A percentile compares a stretch with the other conserved stretches of the same genome.
These are phyloP conservation scores for Beverwykella pulmonaria DNA, from an alignment of 495 filamentous ascomycete species.

Conservation along the genomic window DNA sequence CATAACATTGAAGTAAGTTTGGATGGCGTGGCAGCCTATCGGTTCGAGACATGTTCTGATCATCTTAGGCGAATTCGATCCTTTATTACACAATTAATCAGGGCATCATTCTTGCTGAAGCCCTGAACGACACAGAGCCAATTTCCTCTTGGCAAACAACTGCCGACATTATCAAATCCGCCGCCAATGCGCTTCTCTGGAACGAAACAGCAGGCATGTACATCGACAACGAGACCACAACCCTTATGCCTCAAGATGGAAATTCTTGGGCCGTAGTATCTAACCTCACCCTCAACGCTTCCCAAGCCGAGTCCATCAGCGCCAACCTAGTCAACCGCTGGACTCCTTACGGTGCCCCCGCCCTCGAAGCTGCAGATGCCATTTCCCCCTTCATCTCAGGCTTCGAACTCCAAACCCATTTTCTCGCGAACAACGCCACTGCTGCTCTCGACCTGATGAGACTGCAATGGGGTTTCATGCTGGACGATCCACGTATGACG, in stretches of 20 bases:
- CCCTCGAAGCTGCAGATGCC: constrained; percentile 60
- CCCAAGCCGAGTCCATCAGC: constrained; percentile 46
- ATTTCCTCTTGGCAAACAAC: constrained; percentile 29
- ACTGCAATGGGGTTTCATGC: constrained; percentile 64
- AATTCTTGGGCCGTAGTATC: constrained; percentile 53
- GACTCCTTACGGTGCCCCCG: constrained; percentile 61
- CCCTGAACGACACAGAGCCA: constrained; percentile 37
- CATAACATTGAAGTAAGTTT: constrained; percentile 53
- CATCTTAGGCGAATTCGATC: constrained; percentile 43
- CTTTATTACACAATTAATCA: constrained; percentile 44
- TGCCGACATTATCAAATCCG: constrained; percentile 37
- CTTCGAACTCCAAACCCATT: constrained; percentile 64
- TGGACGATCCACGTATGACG: constrained; percentile 63
- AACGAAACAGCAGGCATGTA: constrained; percentile 39
- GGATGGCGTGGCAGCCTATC: too few species aligned
- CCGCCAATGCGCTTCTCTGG: constrained; percentile 42
- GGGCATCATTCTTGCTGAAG: constrained; percentile 44
- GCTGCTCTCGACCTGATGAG: constrained; percentile 61
- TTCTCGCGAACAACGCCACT: constrained; percentile 49
- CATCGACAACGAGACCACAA: constrained; percentile 45
- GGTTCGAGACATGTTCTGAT: too few species aligned
- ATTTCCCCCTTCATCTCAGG: constrained; percentile 64
- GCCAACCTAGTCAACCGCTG: constrained; percentile 55
- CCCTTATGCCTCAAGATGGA: constrained; percentile 53
- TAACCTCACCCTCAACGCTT: constrained; percentile 37